Percentiles rank a stretch among this genome's conserved stretches.
These are phyloP conservation scores for Neopestalotiopsis sp. DNA, from an alignment of 2,329 filamentous ascomycete genomes.

Conservation along the genomic window DNA sequence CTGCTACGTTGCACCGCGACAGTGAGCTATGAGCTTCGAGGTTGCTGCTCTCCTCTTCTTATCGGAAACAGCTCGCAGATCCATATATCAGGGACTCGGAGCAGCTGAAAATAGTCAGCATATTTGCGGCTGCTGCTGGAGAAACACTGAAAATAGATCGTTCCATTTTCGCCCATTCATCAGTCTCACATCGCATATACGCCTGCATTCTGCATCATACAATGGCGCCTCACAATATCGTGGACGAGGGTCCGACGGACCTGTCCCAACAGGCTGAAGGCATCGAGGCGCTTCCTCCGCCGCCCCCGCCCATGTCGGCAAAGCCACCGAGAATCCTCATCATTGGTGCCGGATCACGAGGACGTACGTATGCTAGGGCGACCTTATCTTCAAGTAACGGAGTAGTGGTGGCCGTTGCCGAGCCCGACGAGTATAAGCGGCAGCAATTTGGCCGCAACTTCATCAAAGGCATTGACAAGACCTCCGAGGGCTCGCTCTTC, in stretches of 20 bases:
- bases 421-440: slow-evolving; percentile 81
- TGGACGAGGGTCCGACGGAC: slow-evolving; percentile 34
- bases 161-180: too few relatives aligned
- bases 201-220: not conserved
- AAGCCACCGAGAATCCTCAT: slow-evolving; percentile 72
- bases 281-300: slow-evolving; percentile 37
- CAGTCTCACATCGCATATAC: too few relatives aligned
- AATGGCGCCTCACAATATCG: slow-evolving; percentile 34
- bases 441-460: slow-evolving; percentile 70
- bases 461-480: slow-evolving; percentile 66
- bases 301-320: slow-evolving; percentile 50
- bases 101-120: not conserved
- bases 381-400: slow-evolving; percentile 70
- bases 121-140: not conserved
- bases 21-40: not conserved
- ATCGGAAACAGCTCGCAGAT: not conserved
- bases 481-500: slow-evolving; percentile 70
- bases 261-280: slow-evolving; percentile 22
- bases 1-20: slow-evolving; percentile 5
- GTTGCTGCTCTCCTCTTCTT: not conserved
- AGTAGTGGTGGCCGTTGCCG: slow-evolving; percentile 77
- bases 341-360: slow-evolving; percentile 83
- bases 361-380: slow-evolving; percentile 73
- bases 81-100: not conserved
- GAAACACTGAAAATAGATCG: too few relatives aligned